Base-by-base conservation (phyloP, 179 eudicot species). In the Sideroxylon spinosum region DNA sequence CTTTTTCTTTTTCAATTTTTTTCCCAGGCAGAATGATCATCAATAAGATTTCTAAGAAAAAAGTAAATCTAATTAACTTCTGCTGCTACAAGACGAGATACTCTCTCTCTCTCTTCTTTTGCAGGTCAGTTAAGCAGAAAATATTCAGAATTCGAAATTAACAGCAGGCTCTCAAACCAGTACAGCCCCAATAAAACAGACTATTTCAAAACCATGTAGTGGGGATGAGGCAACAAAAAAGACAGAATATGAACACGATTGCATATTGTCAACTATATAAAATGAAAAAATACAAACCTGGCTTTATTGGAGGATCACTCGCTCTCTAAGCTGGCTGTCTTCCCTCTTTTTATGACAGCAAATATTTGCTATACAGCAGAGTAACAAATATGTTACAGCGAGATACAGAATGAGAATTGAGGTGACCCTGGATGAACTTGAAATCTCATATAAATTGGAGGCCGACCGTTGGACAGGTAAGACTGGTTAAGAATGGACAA, bases 321-420 rank as follows among this genome's bases (percentile, higher is more conserved):
- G 28, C 44, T 37, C 72, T 46, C 72, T 68, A 72, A 25, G 53
- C 62, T 8, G 60, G 52, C 37, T 53, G 25, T 72, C 6, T 72
- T 55, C 60, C 55, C 63, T 55, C 62, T 48, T 16, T 37, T 37
- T 37, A 37, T 28, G 12, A 0, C 25, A 53, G 16, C 14, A 70
- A 49, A 50, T 62, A 28, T 17, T 56, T 56, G 68, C 83, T 81
- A 79, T 86, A 86, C 83, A 81, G 77, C 69, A 78, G 64, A 78
- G 76, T 72, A 49, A 79, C 79, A 68, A 13, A 67, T 75, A 78
- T 78, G 52, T 80, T 68, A 81, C 80, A 78, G 67, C 68, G 68
- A 53, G 20, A 61, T 37, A 76, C 69, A 57, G 25, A 59, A 49
- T 60, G 68, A 59, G 26, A 26, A 74, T 57, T 25, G 67, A 67